Conservation (phyloP, 2,329 filamentous ascomycete species). For the Cladobotryum protrusum region DNA sequence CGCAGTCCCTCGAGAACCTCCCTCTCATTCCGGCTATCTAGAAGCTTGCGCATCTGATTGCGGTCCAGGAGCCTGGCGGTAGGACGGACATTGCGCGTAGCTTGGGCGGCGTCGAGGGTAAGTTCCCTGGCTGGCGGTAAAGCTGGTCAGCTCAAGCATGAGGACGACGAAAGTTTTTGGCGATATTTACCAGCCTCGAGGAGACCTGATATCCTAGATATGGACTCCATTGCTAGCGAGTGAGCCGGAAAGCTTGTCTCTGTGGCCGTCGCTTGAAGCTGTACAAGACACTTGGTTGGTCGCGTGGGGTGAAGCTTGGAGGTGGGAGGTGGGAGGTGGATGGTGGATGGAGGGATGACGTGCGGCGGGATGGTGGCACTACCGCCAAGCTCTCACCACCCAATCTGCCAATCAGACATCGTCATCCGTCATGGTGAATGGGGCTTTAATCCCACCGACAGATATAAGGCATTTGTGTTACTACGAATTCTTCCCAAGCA, state of each 20-base stretch:
- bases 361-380: constrained; percentile 2
- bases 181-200: constrained; percentile 76
- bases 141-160: not conserved
- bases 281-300: not conserved
- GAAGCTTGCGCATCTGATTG: constrained; percentile 85
- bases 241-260: constrained; percentile 14
- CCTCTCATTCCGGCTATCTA: constrained; percentile 88
- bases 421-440: no score
- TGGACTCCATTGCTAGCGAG: constrained; percentile 72
- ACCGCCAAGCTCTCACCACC: not conserved
- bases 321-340: not conserved
- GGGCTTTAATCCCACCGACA: no score
- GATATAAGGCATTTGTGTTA: no score
- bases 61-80: constrained; percentile 62
- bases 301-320: constrained; percentile 5
- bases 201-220: constrained; percentile 86
- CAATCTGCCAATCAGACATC: not conserved
- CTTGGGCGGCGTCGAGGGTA: constrained; percentile 92
- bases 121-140: constrained; percentile 77
- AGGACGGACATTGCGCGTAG: constrained; percentile 62
- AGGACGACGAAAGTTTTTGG: constrained; percentile 14
- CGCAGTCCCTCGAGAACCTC: constrained; percentile 90
- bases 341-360: constrained; percentile 11
- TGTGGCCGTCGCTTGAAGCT: constrained; percentile 7
- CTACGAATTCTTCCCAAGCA: no score